phyloP scores from a whole-genome alignment of 352 stramenopile genomes.

The Phytopythium sindhum region DNA sequence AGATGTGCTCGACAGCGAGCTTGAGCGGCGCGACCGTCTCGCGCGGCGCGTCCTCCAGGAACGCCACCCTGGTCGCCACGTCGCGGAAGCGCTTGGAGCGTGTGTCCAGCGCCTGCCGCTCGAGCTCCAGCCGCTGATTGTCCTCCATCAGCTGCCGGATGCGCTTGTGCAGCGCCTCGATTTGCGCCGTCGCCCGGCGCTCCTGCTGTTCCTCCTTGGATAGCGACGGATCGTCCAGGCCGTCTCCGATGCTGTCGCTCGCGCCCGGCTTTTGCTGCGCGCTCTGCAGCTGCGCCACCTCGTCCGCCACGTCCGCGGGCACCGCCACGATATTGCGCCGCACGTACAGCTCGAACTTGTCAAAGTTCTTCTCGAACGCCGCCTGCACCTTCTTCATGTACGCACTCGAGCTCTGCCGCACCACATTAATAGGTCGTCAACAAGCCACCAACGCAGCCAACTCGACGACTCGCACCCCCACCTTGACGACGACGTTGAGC shows the following conservation, averaged over 20 bases:
- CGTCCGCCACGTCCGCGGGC: constrained; percentile 35
- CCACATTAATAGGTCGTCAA: no score
- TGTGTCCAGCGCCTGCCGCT: constrained; percentile 41
- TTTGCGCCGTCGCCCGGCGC: constrained; percentile 26
- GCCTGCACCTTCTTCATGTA: constrained; percentile 62
- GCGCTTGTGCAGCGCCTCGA: constrained; percentile 35
- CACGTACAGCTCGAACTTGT: constrained; percentile 83
- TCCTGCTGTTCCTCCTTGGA: constrained; percentile 45
- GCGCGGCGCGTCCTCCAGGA: constrained; percentile 40
- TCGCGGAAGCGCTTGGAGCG: constrained; percentile 34
- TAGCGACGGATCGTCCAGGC: constrained; percentile 18
- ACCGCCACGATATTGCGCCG: constrained; percentile 70
- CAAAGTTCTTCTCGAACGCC: constrained; percentile 79
- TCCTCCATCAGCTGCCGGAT: constrained; percentile 28
- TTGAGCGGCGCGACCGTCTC: constrained; percentile 44
- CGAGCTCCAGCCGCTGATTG: constrained; percentile 44
- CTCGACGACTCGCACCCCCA: constrained; percentile 9
- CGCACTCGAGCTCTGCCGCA: constrained; percentile 37
- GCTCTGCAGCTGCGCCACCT: constrained; percentile 37
- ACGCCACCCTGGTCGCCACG: constrained; percentile 33
- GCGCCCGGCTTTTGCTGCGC: constrained; percentile 17
- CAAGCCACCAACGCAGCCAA: background rate
- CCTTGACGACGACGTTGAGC: constrained; percentile 60
- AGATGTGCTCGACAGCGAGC: constrained; percentile 39
- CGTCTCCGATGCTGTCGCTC: constrained; percentile 6